Conservation (phyloP, 768 basidiomycete species). For the Scleroderma bovista region DNA sequence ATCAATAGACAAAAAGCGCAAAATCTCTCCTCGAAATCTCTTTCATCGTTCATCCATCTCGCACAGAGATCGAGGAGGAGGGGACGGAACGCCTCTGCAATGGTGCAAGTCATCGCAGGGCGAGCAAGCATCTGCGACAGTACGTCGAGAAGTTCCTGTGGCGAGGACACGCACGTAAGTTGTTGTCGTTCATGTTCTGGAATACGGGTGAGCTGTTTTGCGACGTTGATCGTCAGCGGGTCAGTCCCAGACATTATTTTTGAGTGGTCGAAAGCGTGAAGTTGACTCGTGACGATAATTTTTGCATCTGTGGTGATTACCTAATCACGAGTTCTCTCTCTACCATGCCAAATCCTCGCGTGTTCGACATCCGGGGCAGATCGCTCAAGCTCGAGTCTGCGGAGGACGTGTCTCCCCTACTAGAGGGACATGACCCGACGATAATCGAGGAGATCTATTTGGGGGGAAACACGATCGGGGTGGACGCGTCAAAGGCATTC, state of each 20-base stretch:
- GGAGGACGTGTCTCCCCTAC: conserved; percentile 69
- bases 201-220: conserved; percentile 28
- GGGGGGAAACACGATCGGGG: conserved; percentile 90
- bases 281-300: no score
- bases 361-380: conserved; percentile 25
- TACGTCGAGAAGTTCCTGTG: conserved; percentile 40
- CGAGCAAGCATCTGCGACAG: conserved; percentile 57
- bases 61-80: conserved; percentile 76
- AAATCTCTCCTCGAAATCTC: conserved; percentile 45
- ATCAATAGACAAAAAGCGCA: conserved; percentile 58
- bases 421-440: conserved; percentile 58
- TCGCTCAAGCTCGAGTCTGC: conserved; percentile 71
- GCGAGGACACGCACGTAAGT: conserved; percentile 30
- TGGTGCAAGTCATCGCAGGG: conserved; percentile 55
- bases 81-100: conserved; percentile 70
- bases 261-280: neutral
- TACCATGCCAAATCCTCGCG: conserved; percentile 16
- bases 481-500: conserved; percentile 82
- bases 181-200: conserved; percentile 35
- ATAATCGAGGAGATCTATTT: conserved; percentile 84
- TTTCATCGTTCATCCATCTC: conserved; percentile 63
- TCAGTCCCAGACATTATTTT: conserved; percentile 31
- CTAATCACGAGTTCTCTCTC: neutral
- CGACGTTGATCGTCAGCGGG: conserved; percentile 56
- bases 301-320: neutral